These are phyloP conservation scores for Arabis alpina DNA, from an alignment of 345 rosid species.

Conservation along the genomic window DNA sequence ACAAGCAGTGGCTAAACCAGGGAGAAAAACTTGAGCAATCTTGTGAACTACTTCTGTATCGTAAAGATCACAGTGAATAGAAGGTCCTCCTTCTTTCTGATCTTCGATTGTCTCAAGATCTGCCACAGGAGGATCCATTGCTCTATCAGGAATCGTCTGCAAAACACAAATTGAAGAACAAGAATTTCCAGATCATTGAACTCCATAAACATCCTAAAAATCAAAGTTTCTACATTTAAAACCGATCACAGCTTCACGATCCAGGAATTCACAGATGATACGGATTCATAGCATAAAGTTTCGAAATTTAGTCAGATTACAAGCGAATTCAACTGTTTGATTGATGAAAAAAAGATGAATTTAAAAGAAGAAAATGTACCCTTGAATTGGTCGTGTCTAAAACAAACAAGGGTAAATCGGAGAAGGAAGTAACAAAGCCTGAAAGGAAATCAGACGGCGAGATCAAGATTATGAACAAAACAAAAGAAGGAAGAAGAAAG, in stretches of 20 bases:
- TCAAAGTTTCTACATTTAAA: constrained; percentile 18
- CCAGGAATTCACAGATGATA: background rate
- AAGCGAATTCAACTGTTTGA: constrained; percentile 29
- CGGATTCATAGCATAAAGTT: constrained; percentile 6
- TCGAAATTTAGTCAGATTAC: background rate
- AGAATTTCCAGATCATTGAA: constrained; percentile 8
- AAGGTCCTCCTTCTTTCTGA: constrained; percentile 56
- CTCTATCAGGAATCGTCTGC: constrained; percentile 4
- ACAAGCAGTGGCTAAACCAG: constrained; percentile 81
- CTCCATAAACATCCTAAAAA: constrained; percentile 1
- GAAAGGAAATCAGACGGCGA: constrained; percentile 30
- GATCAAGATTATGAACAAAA: background rate
- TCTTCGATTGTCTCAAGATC: constrained; percentile 62
- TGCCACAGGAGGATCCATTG: constrained; percentile 53
- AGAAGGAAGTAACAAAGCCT: constrained; percentile 13
- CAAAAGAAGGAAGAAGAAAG: background rate
- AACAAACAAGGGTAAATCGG: constrained; percentile 26
- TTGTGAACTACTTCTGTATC: constrained; percentile 69
- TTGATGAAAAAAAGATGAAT: constrained; percentile 33
- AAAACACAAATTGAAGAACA: constrained; percentile 8
- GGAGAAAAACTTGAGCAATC: constrained; percentile 64
- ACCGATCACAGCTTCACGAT: constrained; percentile 15
- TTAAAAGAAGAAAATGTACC: constrained; percentile 5
- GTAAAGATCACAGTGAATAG: constrained; percentile 64
- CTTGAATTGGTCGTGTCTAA: constrained; percentile 8